Conservation (phyloP, 148 eudicot genomes). For the Fagopyrum homotropicum region DNA sequence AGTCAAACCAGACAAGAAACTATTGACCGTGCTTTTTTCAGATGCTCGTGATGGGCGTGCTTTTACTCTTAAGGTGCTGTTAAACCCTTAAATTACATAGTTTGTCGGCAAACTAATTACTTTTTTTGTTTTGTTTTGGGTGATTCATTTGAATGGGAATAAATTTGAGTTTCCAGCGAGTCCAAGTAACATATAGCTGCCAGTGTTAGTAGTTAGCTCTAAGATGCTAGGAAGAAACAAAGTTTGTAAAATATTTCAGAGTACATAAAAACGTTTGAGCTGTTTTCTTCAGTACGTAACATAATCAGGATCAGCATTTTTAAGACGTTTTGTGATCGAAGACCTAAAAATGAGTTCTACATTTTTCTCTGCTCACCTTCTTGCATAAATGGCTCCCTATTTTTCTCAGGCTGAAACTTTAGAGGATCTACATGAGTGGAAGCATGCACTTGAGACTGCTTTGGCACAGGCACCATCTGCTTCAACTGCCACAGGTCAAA, state of each 20-base stretch:
- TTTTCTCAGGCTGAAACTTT: slow-evolving; percentile 67
- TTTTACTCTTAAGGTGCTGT: slow-evolving; percentile 87
- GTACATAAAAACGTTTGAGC: neutral
- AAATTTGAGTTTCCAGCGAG: neutral
- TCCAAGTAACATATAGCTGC: neutral
- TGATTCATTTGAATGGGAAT: neutral
- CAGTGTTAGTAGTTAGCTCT: neutral
- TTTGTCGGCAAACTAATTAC: neutral
- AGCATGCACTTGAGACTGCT: slow-evolving; percentile 85
- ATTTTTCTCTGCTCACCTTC: neutral
- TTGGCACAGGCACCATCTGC: slow-evolving; percentile 80
- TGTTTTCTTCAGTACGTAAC: neutral
- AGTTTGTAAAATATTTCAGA: neutral
- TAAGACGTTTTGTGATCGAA: neutral
- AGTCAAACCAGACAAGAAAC: slow-evolving; percentile 82
- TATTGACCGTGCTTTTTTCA: slow-evolving; percentile 79
- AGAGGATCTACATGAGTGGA: slow-evolving; percentile 90
- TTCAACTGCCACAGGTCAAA: slow-evolving; percentile 46
- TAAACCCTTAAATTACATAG: neutral
- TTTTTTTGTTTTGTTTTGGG: neutral
- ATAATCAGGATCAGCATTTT: neutral
- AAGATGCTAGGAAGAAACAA: neutral
- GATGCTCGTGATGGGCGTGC: slow-evolving; percentile 98
- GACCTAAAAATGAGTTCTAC: neutral
- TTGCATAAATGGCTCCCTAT: neutral